Base-by-base conservation (phyloP, 1,284 basidiomycete genomes). In the Trametes versicolor region DNA sequence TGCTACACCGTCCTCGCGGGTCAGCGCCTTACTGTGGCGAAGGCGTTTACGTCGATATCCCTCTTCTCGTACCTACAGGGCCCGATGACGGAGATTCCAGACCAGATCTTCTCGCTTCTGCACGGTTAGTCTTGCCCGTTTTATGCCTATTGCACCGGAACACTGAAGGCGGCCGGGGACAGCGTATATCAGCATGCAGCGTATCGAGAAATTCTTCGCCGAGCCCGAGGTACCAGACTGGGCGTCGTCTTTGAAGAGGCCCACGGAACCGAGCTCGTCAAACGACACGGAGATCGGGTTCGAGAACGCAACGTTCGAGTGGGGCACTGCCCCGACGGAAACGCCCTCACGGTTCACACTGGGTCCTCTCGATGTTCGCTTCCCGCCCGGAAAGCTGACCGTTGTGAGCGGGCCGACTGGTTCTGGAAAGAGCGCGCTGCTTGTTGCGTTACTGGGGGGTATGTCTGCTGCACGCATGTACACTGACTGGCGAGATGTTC, bases 351-450 rank as follows among this genome's bases (percentile, higher is more conserved):
- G 79, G 32, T 90, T 90, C 65, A 77, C 79, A 61, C 79, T 90
- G 48, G 87, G 87, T 7, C 85, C 87, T 23, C 70, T 94, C 62
- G 79, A 88, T 69, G 72, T 93, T 52, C 71, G 67, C 13, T 90
- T 92, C 67, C 89, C 90, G 1, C 67, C 76, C 21, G 86, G 86
- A 4, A 80, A 87, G 67, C 75, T 95, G 48, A 86, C 87, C 0
- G 80, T 94, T 37, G 80, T 94, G 52, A 88, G 85, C 62, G 94
- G 94, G 0, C 82, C 90, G 0, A 94, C 93, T 0, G 94, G 93
- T 0, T 89, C 90, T 0, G 94, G 94, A 0, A 96, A 96, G 80
- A 90, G 87, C 41, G 90, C 90, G 0, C 71, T 93, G 13, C 77
- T 93, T 47, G 81, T 83, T 19, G 89, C 91, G n/a, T 76, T 88